A percentile compares a stretch with the other conserved stretches of the same genome.
These are phyloP conservation scores for Phenoliferia sp. DNA, from an alignment of 1,284 basidiomycete genomes.

Conservation along the genomic window DNA sequence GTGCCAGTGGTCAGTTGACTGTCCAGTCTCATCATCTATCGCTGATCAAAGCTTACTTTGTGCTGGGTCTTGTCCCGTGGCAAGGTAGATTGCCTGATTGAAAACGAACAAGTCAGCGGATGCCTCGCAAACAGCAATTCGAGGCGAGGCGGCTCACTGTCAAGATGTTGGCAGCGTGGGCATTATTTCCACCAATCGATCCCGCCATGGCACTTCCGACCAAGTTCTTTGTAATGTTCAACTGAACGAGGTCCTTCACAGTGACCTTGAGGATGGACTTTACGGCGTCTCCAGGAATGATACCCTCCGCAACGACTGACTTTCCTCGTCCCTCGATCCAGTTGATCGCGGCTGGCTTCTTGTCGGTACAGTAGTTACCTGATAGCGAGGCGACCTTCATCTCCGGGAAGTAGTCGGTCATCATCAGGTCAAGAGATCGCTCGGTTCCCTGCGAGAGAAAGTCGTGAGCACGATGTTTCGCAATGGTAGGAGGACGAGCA, in stretches of 20 bases:
- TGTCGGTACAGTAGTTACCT: constrained; percentile 99
- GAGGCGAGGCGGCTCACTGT: constrained; percentile 50
- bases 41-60: background rate
- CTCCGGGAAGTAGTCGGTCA: constrained; percentile 71
- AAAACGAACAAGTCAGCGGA: constrained; percentile 4
- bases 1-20: constrained; percentile 61
- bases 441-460: constrained; percentile 62
- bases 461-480: constrained; percentile 41
- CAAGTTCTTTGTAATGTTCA: constrained; percentile 97
- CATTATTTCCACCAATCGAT: constrained; percentile 94
- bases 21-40: constrained; percentile 58
- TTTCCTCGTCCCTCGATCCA: constrained; percentile 99
- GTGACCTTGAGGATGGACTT: constrained; percentile 92
- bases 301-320: constrained; percentile 92
- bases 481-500: constrained; percentile 16
- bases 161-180: constrained; percentile 95
- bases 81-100: constrained; percentile 73
- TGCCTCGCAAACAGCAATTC: background rate
- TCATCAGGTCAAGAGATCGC: constrained; percentile 78
- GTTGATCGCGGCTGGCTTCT: constrained; percentile 99
- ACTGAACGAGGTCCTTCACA: constrained; percentile 79
- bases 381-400: constrained; percentile 92
- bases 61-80: constrained; percentile 97
- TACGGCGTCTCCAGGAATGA: constrained; percentile 83
- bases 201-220: constrained; percentile 98